phyloP scores from a whole-genome alignment of 768 basidiomycete species.

The Sporobolomyces pararoseus region DNA sequence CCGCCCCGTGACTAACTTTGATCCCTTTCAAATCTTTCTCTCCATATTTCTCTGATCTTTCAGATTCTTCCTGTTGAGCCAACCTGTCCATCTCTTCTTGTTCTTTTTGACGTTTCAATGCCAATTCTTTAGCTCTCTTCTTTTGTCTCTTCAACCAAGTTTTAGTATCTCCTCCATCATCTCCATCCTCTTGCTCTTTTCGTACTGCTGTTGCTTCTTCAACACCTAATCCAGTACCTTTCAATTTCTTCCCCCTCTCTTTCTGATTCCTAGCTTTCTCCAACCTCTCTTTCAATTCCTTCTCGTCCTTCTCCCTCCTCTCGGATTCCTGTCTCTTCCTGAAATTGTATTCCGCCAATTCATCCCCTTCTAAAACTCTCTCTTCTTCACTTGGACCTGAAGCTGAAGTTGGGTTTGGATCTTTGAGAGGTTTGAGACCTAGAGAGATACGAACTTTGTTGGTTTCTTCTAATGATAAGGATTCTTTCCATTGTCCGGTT shows the following conservation, averaged over 20 bases:
- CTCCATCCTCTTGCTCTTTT: slow-evolving; percentile 23
- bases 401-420: slow-evolving; percentile 57
- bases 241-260: slow-evolving; percentile 86
- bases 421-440: slow-evolving; percentile 87
- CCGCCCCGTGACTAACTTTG: slow-evolving; percentile 93
- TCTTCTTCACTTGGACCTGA: slow-evolving; percentile 9
- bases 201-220: slow-evolving; percentile 56
- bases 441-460: slow-evolving; percentile 92
- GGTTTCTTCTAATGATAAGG: slow-evolving; percentile 84
- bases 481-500: slow-evolving; percentile 59
- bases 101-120: slow-evolving; percentile 54
- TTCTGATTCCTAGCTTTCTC: slow-evolving; percentile 90
- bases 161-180: slow-evolving; percentile 61
- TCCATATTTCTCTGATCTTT: slow-evolving; percentile 28
- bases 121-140: slow-evolving; percentile 85
- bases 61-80: slow-evolving; percentile 59
- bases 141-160: slow-evolving; percentile 90
- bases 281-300: slow-evolving; percentile 69
- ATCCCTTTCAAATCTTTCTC: slow-evolving; percentile 73
- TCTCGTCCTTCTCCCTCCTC: slow-evolving; percentile 66
- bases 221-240: slow-evolving; percentile 87
- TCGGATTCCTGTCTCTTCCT: slow-evolving; percentile 66
- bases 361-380: slow-evolving; percentile 55
- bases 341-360: slow-evolving; percentile 83
- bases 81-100: slow-evolving; percentile 69